Conservation (phyloP, 2,329 filamentous ascomycete species). For the Xylariaceae sp. region DNA sequence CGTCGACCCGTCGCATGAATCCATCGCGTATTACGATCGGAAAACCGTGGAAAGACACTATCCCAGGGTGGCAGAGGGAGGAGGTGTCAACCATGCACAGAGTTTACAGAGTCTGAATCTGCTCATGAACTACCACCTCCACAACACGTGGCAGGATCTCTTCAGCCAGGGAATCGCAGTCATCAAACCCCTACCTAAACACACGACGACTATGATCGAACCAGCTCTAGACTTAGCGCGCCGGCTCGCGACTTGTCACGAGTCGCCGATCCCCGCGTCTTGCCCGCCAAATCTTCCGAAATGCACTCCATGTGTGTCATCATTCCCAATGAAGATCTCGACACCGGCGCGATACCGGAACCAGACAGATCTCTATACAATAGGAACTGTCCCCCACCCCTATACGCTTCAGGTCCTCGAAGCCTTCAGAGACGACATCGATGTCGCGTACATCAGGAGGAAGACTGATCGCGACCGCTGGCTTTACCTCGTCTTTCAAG, state of each 20-base stretch:
- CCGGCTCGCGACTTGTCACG: conserved; percentile 69
- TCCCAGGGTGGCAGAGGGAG: conserved; percentile 56
- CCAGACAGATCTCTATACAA: conserved; percentile 65
- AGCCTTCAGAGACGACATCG: conserved; percentile 55
- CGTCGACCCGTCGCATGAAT: conserved; percentile 57
- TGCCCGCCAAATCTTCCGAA: conserved; percentile 77
- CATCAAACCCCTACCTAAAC: conserved; percentile 69
- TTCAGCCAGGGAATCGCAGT: conserved; percentile 75
- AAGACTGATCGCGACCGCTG: conserved; percentile 71
- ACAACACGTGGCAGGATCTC: conserved; percentile 74
- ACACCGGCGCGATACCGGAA: conserved; percentile 67
- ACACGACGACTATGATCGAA: conserved; percentile 67
- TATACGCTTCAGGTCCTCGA: conserved; percentile 73
- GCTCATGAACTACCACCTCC: conserved; percentile 80
- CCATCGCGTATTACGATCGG: conserved; percentile 73
- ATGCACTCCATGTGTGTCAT: conserved; percentile 68
- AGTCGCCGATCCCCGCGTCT: conserved; percentile 64
- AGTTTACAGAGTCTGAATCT: conserved; percentile 63
- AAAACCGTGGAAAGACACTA: conserved; percentile 61
- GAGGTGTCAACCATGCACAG: conserved; percentile 49
- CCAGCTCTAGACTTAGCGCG: conserved; percentile 68
- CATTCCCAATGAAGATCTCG: conserved; percentile 59
- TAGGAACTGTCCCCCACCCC: conserved; percentile 85
- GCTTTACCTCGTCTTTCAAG: conserved; percentile 65
- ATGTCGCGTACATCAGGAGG: conserved; percentile 60